Conservation (phyloP, 495 filamentous ascomycete species). For the Letharia lupina region DNA sequence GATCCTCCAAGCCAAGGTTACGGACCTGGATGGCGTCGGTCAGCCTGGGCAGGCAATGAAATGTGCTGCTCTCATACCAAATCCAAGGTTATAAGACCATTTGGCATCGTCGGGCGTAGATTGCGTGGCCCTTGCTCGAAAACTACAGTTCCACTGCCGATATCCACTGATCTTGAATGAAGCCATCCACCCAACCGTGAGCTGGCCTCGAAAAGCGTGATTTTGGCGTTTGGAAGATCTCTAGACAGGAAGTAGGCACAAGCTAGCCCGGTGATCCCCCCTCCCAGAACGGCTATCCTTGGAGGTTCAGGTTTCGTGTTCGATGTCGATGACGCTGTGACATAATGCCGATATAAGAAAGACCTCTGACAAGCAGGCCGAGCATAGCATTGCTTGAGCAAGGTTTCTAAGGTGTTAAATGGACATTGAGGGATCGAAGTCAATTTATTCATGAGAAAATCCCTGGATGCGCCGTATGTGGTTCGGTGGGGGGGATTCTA, state of each 20-base stretch:
- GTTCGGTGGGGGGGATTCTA: not conserved
- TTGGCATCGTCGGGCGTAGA: constrained; percentile 46
- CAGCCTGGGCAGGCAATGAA: not conserved
- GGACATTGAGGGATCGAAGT: not conserved
- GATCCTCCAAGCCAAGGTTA: constrained; percentile 50
- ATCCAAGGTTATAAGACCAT: constrained; percentile 42
- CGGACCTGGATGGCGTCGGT: constrained; percentile 45
- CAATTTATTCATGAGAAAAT: constrained; percentile 9
- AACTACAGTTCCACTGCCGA: constrained; percentile 51
- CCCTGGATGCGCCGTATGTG: not conserved
- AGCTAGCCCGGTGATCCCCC: constrained; percentile 83
- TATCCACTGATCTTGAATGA: constrained; percentile 53
- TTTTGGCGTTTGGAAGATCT: constrained; percentile 47
- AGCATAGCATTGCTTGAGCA: constrained; percentile 26
- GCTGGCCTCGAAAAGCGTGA: constrained; percentile 73
- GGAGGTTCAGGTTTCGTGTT: constrained; percentile 9
- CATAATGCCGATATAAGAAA: constrained; percentile 1
- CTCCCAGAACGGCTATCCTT: constrained; percentile 69
- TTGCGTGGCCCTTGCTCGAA: constrained; percentile 87
- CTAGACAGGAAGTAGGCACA: constrained; percentile 65
- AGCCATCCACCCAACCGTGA: constrained; percentile 77
- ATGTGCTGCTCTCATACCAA: constrained; percentile 39
- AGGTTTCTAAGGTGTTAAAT: constrained; percentile 20
- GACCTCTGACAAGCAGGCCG: constrained; percentile 19
- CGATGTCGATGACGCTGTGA: not conserved